These are phyloP conservation scores for Aspergillus vadensis DNA, from an alignment of 2,329 filamentous ascomycete genomes.

Conservation along the genomic window DNA sequence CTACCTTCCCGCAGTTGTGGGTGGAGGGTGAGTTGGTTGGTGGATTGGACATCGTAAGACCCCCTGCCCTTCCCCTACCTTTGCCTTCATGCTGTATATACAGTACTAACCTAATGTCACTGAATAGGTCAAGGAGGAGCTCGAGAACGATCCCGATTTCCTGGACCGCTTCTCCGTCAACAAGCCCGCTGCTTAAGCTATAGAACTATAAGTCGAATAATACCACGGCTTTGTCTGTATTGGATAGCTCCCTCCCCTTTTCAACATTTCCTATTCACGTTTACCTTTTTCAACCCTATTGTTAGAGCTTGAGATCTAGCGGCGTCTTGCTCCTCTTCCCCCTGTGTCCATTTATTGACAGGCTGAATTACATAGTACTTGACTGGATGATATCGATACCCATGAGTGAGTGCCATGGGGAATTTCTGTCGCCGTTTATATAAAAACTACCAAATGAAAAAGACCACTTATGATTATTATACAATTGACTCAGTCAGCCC, in stretches of 20 bases:
- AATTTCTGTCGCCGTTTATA: too few relatives aligned
- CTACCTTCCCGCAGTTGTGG: constrained; percentile 95
- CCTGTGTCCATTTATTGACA: neutral
- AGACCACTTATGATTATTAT: too few relatives aligned
- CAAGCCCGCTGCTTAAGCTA: constrained; percentile 28
- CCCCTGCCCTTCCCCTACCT: neutral
- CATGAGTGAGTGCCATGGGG: neutral
- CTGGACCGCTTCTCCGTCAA: constrained; percentile 68
- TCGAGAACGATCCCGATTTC: constrained; percentile 80
- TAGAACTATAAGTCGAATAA: constrained; percentile 15
- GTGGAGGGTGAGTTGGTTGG: constrained; percentile 87
- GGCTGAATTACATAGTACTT: neutral
- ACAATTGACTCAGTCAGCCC: too few relatives aligned
- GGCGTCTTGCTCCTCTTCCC: neutral
- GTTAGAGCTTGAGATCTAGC: neutral
- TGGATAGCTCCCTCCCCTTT: neutral
- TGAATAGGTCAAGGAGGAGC: constrained; percentile 84
- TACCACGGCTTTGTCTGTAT: neutral
- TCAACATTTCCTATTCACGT: neutral
- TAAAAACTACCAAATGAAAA: too few relatives aligned
- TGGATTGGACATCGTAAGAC: constrained; percentile 91
- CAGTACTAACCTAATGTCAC: constrained; percentile 15
- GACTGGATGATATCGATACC: neutral
- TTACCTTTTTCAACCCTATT: neutral
- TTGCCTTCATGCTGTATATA: neutral